These are phyloP conservation scores for Serendipita vermifera DNA, from an alignment of 768 basidiomycete genomes.

Conservation along the genomic window DNA sequence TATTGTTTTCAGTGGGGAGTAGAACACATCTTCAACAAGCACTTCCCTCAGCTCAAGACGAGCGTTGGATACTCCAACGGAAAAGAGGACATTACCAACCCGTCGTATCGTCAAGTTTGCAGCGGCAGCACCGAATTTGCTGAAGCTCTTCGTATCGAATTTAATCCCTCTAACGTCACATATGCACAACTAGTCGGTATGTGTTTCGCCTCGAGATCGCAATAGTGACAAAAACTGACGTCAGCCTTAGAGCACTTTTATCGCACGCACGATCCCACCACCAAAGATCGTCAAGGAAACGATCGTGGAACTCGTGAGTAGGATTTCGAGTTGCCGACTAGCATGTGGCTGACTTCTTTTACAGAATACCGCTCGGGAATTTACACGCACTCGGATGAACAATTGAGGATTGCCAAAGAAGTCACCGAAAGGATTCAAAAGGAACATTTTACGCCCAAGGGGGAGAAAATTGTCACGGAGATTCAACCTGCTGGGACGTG, in stretches of 20 bases:
- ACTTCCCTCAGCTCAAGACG: conserved; percentile 4
- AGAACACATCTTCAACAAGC: conserved; percentile 8
- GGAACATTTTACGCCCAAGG: conserved; percentile 64
- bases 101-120: conserved; percentile 66
- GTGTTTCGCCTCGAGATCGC: conserved; percentile 22
- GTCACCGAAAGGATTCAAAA: conserved; percentile 75
- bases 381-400: conserved; percentile 65
- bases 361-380: conserved; percentile 90
- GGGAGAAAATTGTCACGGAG: conserved; percentile 63
- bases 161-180: conserved; percentile 59
- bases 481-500: conserved; percentile 58
- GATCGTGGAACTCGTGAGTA: conserved; percentile 62
- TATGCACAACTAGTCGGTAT: conserved; percentile 80
- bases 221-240: background rate
- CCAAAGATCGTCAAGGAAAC: conserved; percentile 60
- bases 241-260: conserved; percentile 76
- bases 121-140: conserved; percentile 74
- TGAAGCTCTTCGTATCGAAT: conserved; percentile 76
- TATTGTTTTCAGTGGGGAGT: background rate
- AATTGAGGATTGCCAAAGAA: conserved; percentile 53
- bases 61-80: conserved; percentile 4
- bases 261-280: conserved; percentile 87
- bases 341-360: background rate
- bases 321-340: background rate
- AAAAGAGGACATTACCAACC: conserved; percentile 21